Conservation (phyloP, 2,329 filamentous ascomycete species). For the Pseudodiploospora longispora region DNA sequence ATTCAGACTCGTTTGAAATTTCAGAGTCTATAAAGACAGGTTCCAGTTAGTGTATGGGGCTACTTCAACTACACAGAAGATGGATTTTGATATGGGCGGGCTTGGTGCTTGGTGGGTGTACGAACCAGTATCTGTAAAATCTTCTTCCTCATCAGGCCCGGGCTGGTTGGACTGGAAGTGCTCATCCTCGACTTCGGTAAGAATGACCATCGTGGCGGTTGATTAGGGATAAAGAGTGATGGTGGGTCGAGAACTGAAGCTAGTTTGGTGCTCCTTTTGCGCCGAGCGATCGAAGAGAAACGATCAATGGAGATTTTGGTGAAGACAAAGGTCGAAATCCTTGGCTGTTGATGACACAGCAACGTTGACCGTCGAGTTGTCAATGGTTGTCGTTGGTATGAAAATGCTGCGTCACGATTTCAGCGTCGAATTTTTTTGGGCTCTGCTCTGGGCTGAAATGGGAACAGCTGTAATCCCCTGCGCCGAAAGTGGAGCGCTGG, state of each 20-base stretch:
- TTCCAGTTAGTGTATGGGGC: conserved; percentile 1
- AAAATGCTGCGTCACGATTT: conserved; percentile 3
- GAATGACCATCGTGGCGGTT: conserved; percentile 67
- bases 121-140: conserved; percentile 89
- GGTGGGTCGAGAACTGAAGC: not conserved
- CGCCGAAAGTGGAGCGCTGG: not conserved
- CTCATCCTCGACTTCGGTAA: conserved; percentile 95
- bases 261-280: no score
- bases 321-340: no score
- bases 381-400: conserved; percentile 1
- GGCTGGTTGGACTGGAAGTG: conserved; percentile 71
- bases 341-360: no score
- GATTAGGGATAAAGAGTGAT: not conserved
- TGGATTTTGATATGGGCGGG: not conserved
- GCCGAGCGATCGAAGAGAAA: no score
- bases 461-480: not conserved
- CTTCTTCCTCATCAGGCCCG: conserved; percentile 67
- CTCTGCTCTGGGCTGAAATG: not conserved
- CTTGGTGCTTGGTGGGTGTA: conserved; percentile 8
- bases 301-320: no score
- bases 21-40: conserved; percentile 55
- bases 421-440: conserved; percentile 11
- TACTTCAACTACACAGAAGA: conserved; percentile 3
- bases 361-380: not conserved
- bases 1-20: conserved; percentile 73